Base-by-base conservation (phyloP, 306 rosid species). In the Argentina anserina region DNA sequence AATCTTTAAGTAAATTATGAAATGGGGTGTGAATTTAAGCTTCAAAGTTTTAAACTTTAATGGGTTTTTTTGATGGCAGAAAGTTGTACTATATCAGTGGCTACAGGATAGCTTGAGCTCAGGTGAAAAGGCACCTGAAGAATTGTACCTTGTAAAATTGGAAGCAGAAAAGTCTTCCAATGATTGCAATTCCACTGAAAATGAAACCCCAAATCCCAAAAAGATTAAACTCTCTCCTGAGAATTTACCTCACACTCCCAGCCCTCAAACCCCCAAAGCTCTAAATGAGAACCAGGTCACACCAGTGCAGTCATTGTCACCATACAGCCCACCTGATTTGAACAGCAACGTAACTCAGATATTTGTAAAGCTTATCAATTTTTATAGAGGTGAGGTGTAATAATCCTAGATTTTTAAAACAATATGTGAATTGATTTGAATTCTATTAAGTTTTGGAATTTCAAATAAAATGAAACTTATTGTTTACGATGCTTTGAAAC, bases 321-420 rank as follows among this genome's bases (percentile, higher is more conserved):
- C 87, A 12, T 93, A 93, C 82, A 73, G 74, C 69, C 97, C 98
- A 55, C 97, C 98, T 37, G 95, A 91, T 78, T 77, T 70, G 74
- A 94, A 94, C 86, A 87, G 75, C 81, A 86, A 86, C 72, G 85
- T 91, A 75, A 89, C 96, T 5, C 87, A 85, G 83, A 88, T 94
- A 81, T 91, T 94, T 82, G 89, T 91, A 65, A 94, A 87, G 74
- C 97, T 94, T 81, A 81, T 89, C 79, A 84, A 86, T 86, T 89
- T 89, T 82, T 94, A 91, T 75, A 88, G 96, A 91, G 95, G 97
- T 88, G 74, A 85, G n/a, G n/a, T n/a, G n/a, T n/a, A n/a, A n/a
- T n/a, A n/a, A n/a, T n/a, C n/a, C n/a, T n/a, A n/a, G n/a, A n/a
- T n/a, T n/a, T n/a, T n/a, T n/a, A n/a, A n/a, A n/a, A n/a, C n/a